Evolutionary conservation across 306 rosid genomes (phyloP).

Genomic region (Morella rubra): DNA sequence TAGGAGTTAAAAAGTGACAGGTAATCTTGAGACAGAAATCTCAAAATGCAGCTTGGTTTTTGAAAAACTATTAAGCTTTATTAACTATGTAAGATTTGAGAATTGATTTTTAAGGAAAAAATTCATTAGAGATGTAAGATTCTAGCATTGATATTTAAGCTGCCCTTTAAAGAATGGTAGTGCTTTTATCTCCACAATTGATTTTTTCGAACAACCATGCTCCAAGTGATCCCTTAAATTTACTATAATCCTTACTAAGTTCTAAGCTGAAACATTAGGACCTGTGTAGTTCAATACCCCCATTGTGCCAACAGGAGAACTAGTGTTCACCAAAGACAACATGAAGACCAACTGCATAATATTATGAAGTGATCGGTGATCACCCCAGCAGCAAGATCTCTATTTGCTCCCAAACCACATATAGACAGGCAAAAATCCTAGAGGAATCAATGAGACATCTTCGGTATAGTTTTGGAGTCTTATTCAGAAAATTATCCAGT

Average conservation of each 20-base stretch:
- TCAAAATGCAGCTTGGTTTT: neutral
- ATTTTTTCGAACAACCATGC: neutral
- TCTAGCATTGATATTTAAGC: neutral
- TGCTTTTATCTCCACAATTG: neutral
- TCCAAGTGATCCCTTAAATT: neutral
- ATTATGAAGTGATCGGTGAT: too few species aligned
- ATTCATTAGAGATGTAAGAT: neutral
- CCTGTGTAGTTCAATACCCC: neutral
- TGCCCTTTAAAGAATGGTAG: neutral
- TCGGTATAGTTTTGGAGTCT: neutral
- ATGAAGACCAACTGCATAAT: neutral
- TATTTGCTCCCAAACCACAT: neutral
- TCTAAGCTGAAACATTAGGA: neutral
- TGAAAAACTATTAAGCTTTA: too few species aligned
- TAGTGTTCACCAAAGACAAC: neutral
- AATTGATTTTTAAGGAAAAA: neutral
- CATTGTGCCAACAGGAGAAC: neutral
- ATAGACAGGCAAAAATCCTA: neutral
- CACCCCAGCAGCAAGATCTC: neutral
- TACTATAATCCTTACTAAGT: neutral
- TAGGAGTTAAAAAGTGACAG: slow-evolving; percentile 3
- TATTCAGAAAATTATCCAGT: neutral
- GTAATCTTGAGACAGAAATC: neutral
- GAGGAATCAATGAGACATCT: neutral
- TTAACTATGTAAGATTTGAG: too few species aligned